Conservation (phyloP, 495 filamentous ascomycete species). For the Penicillium canariense region DNA sequence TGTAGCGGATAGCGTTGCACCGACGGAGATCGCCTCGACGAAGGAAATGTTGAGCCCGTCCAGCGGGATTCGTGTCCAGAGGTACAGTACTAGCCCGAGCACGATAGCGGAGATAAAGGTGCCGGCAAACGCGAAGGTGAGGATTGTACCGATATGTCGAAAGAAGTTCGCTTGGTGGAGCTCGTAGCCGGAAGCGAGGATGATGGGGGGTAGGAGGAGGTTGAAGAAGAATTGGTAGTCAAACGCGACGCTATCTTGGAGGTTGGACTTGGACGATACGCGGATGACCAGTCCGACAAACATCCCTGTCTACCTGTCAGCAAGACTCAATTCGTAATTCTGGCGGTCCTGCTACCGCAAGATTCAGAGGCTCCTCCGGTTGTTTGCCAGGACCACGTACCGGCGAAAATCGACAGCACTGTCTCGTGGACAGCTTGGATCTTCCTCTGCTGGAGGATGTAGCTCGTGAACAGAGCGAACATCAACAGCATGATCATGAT, state of each 20-base stretch:
- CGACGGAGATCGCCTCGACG: constrained; percentile 92
- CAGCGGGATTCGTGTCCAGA: constrained; percentile 84
- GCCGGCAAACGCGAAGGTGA: constrained; percentile 97
- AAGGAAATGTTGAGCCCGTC: constrained; percentile 83
- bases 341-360: neutral
- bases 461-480: constrained; percentile 92
- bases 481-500: constrained; percentile 93
- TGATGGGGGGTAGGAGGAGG: constrained; percentile 93
- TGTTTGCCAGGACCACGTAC: constrained; percentile 47
- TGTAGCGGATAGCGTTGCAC: constrained; percentile 92
- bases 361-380: neutral
- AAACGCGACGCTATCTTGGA: constrained; percentile 87
- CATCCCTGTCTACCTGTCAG: constrained; percentile 65
- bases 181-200: constrained; percentile 95
- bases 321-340: neutral
- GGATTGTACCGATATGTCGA: constrained; percentile 93
- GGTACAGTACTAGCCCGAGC: constrained; percentile 77
- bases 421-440: constrained; percentile 98
- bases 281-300: constrained; percentile 88
- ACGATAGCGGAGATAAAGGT: constrained; percentile 97
- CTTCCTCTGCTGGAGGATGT: constrained; percentile 89
- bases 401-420: constrained; percentile 95
- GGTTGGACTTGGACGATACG: constrained; percentile 71
- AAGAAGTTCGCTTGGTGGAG: constrained; percentile 98
- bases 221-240: constrained; percentile 99